Base-by-base conservation (phyloP, 2,329 filamentous ascomycete species). In the Whalleya microplaca region DNA sequence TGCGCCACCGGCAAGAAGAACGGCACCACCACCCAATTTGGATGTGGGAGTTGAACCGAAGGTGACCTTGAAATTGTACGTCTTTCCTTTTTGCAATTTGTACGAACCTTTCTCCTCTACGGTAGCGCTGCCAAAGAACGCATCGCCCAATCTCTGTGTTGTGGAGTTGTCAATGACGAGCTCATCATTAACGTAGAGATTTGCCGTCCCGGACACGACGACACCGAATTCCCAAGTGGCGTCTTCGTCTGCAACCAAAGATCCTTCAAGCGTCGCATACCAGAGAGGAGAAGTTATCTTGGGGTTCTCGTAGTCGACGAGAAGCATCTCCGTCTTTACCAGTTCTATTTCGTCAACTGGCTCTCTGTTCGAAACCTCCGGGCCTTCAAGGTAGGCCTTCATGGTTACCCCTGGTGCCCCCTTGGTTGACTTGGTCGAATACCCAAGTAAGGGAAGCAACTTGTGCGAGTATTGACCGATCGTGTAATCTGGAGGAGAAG, bases 381-480 rank as follows among this genome's bases (percentile, higher is more conserved):
- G 81, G 0, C 83, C 80, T 53, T 88, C 82, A 56, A 84, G 83
- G 72, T 83, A 90, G 16, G 84, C 83, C 55, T 78, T 81, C 80
- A 87, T 87, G 12, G 73, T 80, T 74, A 89, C 82, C 1, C 87
- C 87, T 2, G 73, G 70, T 61, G 81, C 78, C 23, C 84, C 84
- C 19, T 80, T 76, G 0, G 73, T 69, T 0, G 81, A 80, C 62
- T 76, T 83, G 44, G 84, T 74, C 4, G 80, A 72, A 2, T 74
- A 74, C 0, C 84, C 83, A 3, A 89, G 74, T 0, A 85, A 72
- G 1, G 86, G 87, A 1, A 88, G 77, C 60, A 86, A 78, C 66
- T 85, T 86, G 72, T 89, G 85, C 0, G 84, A 85, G 69, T 88
- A 86, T 41, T 81, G 83, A 9, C 87, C 87, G 43, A 87, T 80